These are phyloP conservation scores for Claviceps digitariae DNA, from an alignment of 2,329 filamentous ascomycete species.

Conservation along the genomic window DNA sequence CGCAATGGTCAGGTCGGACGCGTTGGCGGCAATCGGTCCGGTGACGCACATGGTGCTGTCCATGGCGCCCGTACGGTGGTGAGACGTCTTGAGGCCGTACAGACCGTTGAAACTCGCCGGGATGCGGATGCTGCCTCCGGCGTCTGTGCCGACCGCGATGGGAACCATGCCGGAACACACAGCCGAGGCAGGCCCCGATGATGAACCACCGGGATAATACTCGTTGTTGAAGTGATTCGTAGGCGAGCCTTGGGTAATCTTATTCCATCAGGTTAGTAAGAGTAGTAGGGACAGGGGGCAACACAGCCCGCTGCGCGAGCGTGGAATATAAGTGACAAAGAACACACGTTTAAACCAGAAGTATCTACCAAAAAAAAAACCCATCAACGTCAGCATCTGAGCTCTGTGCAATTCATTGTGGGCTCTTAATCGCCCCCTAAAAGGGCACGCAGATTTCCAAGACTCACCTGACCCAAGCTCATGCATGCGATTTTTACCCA, in stretches of 20 bases:
- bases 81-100: slow-evolving; percentile 69
- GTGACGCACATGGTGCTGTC: slow-evolving; percentile 45
- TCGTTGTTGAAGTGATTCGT: slow-evolving; percentile 61
- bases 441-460: not conserved
- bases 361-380: slow-evolving; percentile 39
- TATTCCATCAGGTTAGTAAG: slow-evolving; percentile 20
- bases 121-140: slow-evolving; percentile 62
- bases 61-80: slow-evolving; percentile 51
- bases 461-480: slow-evolving; percentile 56
- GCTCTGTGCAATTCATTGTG: not conserved
- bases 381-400: not conserved
- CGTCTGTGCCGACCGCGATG: slow-evolving; percentile 62
- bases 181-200: slow-evolving; percentile 61
- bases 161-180: slow-evolving; percentile 59
- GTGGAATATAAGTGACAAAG: too few species aligned
- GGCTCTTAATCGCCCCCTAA: not conserved
- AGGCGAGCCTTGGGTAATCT: slow-evolving; percentile 56
- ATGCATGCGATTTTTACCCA: slow-evolving; percentile 71
- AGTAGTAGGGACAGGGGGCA: too few species aligned
- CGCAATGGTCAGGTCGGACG: slow-evolving; percentile 65
- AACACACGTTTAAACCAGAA: slow-evolving; percentile 60
- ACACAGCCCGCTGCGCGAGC: too few species aligned
- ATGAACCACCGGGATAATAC: slow-evolving; percentile 74
- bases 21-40: slow-evolving; percentile 64
- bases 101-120: slow-evolving; percentile 64